phyloP scores from a whole-genome alignment of 176 grass and related monocot genomes.

The Luzula sylvatica region DNA sequence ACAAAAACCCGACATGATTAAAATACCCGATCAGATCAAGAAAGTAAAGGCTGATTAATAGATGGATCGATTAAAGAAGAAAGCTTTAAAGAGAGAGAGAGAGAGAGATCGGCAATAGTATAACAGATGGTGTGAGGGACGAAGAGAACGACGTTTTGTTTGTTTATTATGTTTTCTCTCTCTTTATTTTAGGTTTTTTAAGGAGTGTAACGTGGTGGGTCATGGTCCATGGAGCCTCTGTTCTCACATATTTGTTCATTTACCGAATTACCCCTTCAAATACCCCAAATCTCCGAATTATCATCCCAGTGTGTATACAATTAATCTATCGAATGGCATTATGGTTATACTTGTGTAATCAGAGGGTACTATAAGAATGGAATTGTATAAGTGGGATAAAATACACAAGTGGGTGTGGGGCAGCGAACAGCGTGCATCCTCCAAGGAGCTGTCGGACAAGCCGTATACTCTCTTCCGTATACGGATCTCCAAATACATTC shows the following conservation, averaged over 20 bases:
- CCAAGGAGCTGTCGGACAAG: slow-evolving; percentile 17
- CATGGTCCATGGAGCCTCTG: background rate
- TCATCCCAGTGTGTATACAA: background rate
- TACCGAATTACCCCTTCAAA: background rate
- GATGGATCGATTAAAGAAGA: background rate
- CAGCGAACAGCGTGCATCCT: background rate
- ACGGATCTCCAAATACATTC: too few species aligned
- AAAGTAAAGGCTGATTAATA: background rate
- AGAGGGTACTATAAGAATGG: background rate
- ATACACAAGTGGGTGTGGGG: background rate
- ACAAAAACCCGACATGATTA: slow-evolving; percentile 1
- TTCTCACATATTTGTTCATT: background rate
- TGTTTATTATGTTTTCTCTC: slow-evolving; percentile 1
- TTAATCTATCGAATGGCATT: background rate
- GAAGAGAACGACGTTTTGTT: slow-evolving; percentile 4
- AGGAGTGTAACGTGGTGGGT: slow-evolving; percentile 18
- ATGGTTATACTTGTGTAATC: background rate
- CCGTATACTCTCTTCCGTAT: background rate
- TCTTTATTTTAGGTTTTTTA: background rate
- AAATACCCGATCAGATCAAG: background rate
- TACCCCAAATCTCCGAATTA: background rate
- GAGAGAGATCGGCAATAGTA: background rate
- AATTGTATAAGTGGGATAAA: background rate
- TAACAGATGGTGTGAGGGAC: background rate
- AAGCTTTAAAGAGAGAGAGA: background rate